These are phyloP conservation scores for Phanerodontia chrysosporium DNA, from an alignment of 768 basidiomycete genomes.

Conservation along the genomic window DNA sequence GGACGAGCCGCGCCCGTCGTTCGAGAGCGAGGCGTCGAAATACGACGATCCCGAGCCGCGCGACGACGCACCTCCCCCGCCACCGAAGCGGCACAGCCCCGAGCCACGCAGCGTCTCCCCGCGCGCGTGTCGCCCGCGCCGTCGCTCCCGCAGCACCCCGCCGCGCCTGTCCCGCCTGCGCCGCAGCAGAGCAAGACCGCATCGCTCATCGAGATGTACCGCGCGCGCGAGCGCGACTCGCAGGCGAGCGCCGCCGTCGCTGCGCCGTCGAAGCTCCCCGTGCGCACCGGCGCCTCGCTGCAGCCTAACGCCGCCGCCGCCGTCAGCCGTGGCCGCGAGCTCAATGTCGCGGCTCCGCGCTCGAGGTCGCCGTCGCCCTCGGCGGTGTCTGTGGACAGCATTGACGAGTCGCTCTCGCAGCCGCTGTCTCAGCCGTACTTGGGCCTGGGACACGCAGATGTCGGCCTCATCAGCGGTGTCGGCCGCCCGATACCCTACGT, in stretches of 20 bases:
- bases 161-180: background rate
- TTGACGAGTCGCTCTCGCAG: slow-evolving; percentile 9
- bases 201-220: slow-evolving; percentile 82
- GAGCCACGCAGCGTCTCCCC: background rate
- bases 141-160: background rate
- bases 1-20: slow-evolving; percentile 6
- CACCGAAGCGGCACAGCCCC: background rate
- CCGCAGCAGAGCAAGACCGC: slow-evolving; percentile 56
- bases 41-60: background rate
- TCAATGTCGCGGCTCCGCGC: slow-evolving; percentile 19
- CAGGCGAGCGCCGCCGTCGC: background rate
- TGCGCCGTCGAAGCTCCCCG: slow-evolving; percentile 30
- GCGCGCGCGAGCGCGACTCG: slow-evolving; percentile 55
- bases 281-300: slow-evolving; percentile 26
- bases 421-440: background rate
- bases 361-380: slow-evolving; percentile 12
- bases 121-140: background rate
- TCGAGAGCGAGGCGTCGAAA: slow-evolving; percentile 3
- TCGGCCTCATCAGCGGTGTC: slow-evolving; percentile 8
- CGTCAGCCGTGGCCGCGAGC: background rate
- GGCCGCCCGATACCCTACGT: slow-evolving; percentile 46
- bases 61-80: background rate
- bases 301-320: slow-evolving; percentile 13
- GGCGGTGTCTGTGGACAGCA: slow-evolving; percentile 15
- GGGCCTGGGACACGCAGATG: slow-evolving; percentile 1